Percentiles rank a stretch among this genome's conserved stretches.
phyloP scores from a whole-genome alignment of 345 rosid species.

The Rhodamnia rubescens region DNA sequence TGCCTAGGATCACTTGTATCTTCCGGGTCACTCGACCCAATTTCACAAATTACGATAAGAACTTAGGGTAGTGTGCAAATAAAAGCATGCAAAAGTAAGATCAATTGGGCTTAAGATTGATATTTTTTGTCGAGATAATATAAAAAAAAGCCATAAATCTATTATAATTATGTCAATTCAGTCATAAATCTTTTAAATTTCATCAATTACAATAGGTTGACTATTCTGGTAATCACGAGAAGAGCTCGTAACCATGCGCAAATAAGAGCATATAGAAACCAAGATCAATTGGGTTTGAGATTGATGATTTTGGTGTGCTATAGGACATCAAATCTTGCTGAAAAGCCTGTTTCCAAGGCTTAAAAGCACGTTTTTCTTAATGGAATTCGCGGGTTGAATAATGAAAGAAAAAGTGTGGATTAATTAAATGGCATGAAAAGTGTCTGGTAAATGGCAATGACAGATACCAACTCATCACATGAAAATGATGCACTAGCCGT shows the following conservation, averaged over 20 bases:
- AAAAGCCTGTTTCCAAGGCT: background rate
- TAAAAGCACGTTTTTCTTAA: background rate
- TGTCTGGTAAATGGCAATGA: conserved; percentile 37
- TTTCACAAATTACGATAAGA: background rate
- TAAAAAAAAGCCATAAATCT: no score
- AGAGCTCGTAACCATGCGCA: no score
- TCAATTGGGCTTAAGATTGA: background rate
- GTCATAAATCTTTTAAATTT: no score
- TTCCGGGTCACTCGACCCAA: background rate
- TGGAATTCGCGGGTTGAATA: background rate
- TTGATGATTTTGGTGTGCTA: background rate
- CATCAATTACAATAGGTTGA: no score
- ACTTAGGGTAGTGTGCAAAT: background rate
- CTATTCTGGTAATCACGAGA: no score
- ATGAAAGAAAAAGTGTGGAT: background rate
- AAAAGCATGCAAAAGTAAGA: background rate
- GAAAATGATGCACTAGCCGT: conserved; percentile 10
- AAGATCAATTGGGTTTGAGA: background rate
- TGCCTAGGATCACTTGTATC: background rate
- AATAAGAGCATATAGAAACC: background rate
- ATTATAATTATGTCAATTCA: no score
- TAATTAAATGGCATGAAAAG: background rate
- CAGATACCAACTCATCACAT: conserved; percentile 29
- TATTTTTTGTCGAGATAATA: no score
- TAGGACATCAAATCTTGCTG: background rate